phyloP scores from a whole-genome alignment of 2,329 filamentous ascomycete species.

The Stenocarpella maydis region DNA sequence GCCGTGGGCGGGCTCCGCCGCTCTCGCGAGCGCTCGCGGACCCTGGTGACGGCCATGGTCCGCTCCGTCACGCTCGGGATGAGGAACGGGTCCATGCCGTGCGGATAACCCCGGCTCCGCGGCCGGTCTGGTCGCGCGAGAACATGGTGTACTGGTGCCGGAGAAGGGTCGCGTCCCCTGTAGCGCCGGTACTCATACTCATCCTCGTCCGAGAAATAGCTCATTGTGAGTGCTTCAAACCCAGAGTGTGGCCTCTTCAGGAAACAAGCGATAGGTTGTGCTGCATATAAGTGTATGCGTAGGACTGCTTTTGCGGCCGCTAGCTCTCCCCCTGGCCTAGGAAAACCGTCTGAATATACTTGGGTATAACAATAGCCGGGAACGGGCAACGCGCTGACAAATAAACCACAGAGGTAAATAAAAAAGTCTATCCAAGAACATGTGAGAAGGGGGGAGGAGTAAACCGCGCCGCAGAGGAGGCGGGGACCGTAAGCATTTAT shows the following conservation, averaged over 20 bases:
- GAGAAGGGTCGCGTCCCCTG: conserved; percentile 51
- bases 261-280: background rate
- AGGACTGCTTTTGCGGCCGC: conserved; percentile 6
- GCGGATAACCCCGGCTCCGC: conserved; percentile 52
- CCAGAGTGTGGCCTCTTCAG: background rate
- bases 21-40: conserved; percentile 55
- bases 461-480: conserved; percentile 26
- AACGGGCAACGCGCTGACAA: conserved; percentile 16
- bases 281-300: background rate
- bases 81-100: conserved; percentile 51
- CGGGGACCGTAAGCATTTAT: conserved; percentile 34
- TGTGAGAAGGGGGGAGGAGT: conserved; percentile 1
- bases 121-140: conserved; percentile 47
- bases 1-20: conserved; percentile 52
- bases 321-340: background rate
- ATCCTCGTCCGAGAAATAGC: conserved; percentile 61
- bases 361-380: background rate
- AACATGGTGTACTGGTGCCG: conserved; percentile 56
- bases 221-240: conserved; percentile 33
- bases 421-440: background rate
- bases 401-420: conserved; percentile 2
- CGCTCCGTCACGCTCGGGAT: conserved; percentile 50
- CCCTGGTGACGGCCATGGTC: conserved; percentile 53
- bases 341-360: background rate
- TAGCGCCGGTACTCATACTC: conserved; percentile 61